phyloP scores from a whole-genome alignment of 495 filamentous ascomycete genomes.

The Annulohypoxylon bovei region DNA sequence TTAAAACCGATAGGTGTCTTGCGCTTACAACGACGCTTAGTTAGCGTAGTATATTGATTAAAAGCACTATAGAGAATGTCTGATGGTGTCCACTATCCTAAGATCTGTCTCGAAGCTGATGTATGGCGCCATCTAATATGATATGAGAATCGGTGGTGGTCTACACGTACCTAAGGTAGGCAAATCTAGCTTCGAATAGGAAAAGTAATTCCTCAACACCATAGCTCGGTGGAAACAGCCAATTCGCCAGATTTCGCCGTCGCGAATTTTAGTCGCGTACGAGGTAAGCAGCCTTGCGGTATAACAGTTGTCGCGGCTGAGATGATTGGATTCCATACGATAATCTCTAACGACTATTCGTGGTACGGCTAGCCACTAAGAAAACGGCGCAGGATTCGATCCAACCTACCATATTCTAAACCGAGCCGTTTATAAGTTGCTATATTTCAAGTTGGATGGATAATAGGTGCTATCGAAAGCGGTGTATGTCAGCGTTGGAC shows the following conservation, averaged over 20 bases:
- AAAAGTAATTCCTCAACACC: not conserved
- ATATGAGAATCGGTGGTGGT: not conserved
- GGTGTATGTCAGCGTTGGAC: constrained; percentile 19
- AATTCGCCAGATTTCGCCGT: not conserved
- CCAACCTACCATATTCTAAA: constrained; percentile 11
- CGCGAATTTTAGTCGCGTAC: not conserved
- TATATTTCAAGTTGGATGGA: constrained; percentile 8
- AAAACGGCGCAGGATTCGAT: constrained; percentile 26
- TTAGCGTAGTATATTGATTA: constrained; percentile 2
- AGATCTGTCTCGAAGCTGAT: not conserved
- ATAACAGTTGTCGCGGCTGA: constrained; percentile 2
- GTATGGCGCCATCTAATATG: constrained; percentile 17
- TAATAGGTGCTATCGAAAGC: constrained; percentile 13
- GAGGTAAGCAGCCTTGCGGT: constrained; percentile 31
- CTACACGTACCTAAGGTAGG: no score
- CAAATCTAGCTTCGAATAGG: not conserved
- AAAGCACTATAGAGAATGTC: not conserved
- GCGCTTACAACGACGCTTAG: constrained; percentile 1
- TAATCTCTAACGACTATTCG: not conserved
- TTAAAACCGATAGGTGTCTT: constrained; percentile 14
- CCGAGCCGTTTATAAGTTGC: constrained; percentile 1
- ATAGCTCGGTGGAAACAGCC: not conserved
- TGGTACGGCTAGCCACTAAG: constrained; percentile 18
- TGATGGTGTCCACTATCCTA: constrained; percentile 1
- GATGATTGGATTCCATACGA: constrained; percentile 15